These are phyloP conservation scores for Usnea hakonensis DNA, from an alignment of 495 filamentous ascomycete genomes.

Conservation along the genomic window DNA sequence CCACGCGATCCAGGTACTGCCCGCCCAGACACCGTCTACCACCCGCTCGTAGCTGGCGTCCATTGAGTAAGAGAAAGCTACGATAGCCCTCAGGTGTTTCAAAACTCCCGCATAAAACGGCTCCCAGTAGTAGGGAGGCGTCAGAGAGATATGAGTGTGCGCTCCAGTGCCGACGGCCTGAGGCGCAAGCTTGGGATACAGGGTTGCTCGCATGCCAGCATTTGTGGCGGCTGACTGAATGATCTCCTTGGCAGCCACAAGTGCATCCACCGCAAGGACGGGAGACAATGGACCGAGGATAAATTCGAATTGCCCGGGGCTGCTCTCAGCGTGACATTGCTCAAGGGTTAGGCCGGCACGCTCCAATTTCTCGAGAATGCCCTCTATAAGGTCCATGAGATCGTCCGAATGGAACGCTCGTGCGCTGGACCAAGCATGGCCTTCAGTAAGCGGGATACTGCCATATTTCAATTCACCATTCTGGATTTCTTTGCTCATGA, in stretches of 20 bases:
- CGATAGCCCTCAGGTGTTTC: conserved; percentile 53
- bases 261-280: conserved; percentile 60
- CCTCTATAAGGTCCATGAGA: conserved; percentile 52
- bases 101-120: conserved; percentile 62
- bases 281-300: conserved; percentile 58
- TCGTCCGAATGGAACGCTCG: conserved; percentile 46
- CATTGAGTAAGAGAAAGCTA: conserved; percentile 56
- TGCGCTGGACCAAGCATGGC: conserved; percentile 56
- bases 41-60: conserved; percentile 54
- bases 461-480: conserved; percentile 17
- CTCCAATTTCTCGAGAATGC: conserved; percentile 51
- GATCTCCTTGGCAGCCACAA: conserved; percentile 65
- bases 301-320: conserved; percentile 75
- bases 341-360: conserved; percentile 57
- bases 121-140: conserved; percentile 34
- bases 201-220: conserved; percentile 56
- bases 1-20: conserved; percentile 66
- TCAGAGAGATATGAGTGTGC: conserved; percentile 62
- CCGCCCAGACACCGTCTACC: conserved; percentile 63
- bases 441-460: conserved; percentile 23
- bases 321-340: conserved; percentile 71
- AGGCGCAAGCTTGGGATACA: conserved; percentile 64
- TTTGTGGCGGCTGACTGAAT: conserved; percentile 51
- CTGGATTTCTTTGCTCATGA: conserved; percentile 41
- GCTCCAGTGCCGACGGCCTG: conserved; percentile 53